These are phyloP conservation scores for Fusarium oligoseptatum DNA, from an alignment of 2,329 filamentous ascomycete genomes.

Conservation along the genomic window DNA sequence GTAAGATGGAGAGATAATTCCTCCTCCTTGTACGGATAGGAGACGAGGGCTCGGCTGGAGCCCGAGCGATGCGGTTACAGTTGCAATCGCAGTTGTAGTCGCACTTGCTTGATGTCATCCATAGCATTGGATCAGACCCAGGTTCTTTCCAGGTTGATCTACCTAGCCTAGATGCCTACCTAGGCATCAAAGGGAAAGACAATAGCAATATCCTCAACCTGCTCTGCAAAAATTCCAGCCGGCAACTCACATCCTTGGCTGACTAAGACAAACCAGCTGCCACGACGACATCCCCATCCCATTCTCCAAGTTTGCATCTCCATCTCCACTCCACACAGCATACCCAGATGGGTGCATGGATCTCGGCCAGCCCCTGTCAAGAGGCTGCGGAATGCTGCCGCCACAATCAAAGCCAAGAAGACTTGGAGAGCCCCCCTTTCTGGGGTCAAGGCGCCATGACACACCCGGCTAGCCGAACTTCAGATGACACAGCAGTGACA, in stretches of 20 bases:
- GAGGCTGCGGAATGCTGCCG: conserved; percentile 48
- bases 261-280: conserved; percentile 2
- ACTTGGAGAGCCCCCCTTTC: conserved; percentile 44
- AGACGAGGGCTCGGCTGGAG: background rate
- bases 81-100: background rate
- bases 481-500: conserved; percentile 22
- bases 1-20: conserved; percentile 5
- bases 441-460: conserved; percentile 40
- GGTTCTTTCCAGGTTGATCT: background rate
- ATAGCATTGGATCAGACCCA: background rate
- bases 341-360: conserved; percentile 30
- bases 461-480: conserved; percentile 29
- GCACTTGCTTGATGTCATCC: background rate
- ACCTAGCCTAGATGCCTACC: background rate
- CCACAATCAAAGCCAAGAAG: conserved; percentile 43
- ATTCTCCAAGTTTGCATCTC: background rate
- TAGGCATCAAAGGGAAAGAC: background rate
- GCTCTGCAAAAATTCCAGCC: background rate
- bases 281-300: conserved; percentile 1
- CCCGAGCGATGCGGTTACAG: background rate
- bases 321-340: conserved; percentile 5
- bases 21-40: background rate
- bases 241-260: background rate
- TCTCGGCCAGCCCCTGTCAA: conserved; percentile 39
- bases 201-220: background rate